Conservation (phyloP, 306 rosid species). For the Dryas alaskensis region DNA sequence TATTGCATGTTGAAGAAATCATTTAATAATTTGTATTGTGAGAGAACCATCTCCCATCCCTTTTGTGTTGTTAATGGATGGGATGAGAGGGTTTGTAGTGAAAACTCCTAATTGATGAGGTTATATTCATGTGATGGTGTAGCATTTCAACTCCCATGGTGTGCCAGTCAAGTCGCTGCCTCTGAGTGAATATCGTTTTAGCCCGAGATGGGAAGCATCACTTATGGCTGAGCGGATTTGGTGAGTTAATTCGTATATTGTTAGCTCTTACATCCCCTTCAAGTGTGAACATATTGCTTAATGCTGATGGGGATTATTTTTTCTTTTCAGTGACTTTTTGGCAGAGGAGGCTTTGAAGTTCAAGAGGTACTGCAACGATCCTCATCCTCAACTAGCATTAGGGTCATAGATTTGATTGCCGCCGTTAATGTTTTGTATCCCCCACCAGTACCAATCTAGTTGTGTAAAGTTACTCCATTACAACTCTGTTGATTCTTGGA, state of each 20-base stretch:
- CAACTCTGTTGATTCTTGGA: slow-evolving; percentile 8
- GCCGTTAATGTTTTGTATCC: slow-evolving; percentile 2
- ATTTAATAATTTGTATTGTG: no score
- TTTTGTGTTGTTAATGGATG: no score
- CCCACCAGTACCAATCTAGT: neutral
- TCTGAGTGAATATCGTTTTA: slow-evolving; percentile 71
- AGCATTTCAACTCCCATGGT: slow-evolving; percentile 78
- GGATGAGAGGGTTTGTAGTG: neutral
- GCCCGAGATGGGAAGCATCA: slow-evolving; percentile 83
- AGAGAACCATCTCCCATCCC: no score
- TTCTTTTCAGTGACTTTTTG: slow-evolving; percentile 60
- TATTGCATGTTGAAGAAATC: no score
- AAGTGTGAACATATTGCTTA: neutral
- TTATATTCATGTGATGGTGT: slow-evolving; percentile 20
- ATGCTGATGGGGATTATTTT: slow-evolving; percentile 11
- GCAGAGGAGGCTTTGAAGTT: slow-evolving; percentile 74
- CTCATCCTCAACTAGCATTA: slow-evolving; percentile 35
- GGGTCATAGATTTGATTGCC: neutral
- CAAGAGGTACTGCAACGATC: slow-evolving; percentile 82
- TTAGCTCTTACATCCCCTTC: neutral
- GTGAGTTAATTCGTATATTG: slow-evolving; percentile 44
- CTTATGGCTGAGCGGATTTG: slow-evolving; percentile 69
- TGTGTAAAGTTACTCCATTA: slow-evolving; percentile 23
- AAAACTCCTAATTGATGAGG: neutral
- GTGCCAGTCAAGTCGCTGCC: slow-evolving; percentile 60